Base-by-base conservation (phyloP, 345 rosid genomes). In the Corchorus olitorius region DNA sequence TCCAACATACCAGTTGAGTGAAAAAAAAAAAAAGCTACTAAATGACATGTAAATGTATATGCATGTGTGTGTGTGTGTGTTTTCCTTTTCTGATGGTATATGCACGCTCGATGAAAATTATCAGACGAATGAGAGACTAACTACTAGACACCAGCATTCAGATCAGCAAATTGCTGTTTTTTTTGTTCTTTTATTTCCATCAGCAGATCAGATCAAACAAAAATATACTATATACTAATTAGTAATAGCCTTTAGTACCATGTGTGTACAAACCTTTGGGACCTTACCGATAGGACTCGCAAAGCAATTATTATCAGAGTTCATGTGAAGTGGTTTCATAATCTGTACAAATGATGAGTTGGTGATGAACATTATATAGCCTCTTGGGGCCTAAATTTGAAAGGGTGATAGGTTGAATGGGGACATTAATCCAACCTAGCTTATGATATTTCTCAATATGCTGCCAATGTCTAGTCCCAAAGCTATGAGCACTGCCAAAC, bases 331-430 rank as follows among this genome's bases (percentile, higher is more conserved):
- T 70, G 35, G 73, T 70, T 52, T 52, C 73, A 34, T 70, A 60
- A 70, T 48, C 4, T 34, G 33, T 52, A 52, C 16, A 70, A 70
- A 15, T 17, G 59, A 52, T 50, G 59, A 69, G 73, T 69, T 69
- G 73, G 46, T 70, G 22, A 68, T 50, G 60, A 70, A 52, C 73
- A 52, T 70, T 52, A 33, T 70, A 10, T 52, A 10, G 48, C 61
- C 5, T 52, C 33, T 5, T 39, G 56, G 61, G 61, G 74, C 61
- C 74, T 70, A 10, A 70, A 34, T 17, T 34, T 52, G 48, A 52
- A 70, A 27, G 74, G 74, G 46, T 70, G 48, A 52, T 70, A 52
- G 74, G 74, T 70, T 70, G 74, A 70, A 70, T 37, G 60, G 74
- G 34, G 35, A 70, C 61, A 70, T 17, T 52, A 27, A 70, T 20